Conservation (phyloP, 805 yeast genomes). For the Candida coleopterorum region DNA sequence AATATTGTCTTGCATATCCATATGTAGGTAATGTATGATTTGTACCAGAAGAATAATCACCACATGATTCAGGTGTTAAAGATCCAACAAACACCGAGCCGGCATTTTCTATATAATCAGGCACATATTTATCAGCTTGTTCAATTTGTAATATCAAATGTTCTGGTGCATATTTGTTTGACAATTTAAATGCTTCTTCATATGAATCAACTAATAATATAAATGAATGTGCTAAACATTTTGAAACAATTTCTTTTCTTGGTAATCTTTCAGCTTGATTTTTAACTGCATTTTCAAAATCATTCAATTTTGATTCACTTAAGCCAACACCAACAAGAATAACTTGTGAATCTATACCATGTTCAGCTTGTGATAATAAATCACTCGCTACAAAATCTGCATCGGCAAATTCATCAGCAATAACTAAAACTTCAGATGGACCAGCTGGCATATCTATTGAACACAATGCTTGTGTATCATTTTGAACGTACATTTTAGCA, state of each 20-base stretch:
- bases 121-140: conserved; percentile 69
- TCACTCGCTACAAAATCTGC: conserved; percentile 98
- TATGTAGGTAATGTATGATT: conserved; percentile 98
- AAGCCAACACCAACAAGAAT: conserved; percentile 80
- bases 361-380: conserved; percentile 96
- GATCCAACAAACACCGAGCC: conserved; percentile 97
- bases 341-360: conserved; percentile 97
- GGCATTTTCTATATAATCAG: conserved; percentile 75
- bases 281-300: conserved; percentile 78
- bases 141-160: conserved; percentile 90
- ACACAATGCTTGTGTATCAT: conserved; percentile 91
- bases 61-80: conserved; percentile 95
- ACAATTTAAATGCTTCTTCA: conserved; percentile 80
- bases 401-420: conserved; percentile 84
- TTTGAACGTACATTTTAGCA: conserved; percentile 96
- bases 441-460: conserved; percentile 99
- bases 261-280: conserved; percentile 81
- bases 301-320: conserved; percentile 52
- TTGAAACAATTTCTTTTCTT: conserved; percentile 87
- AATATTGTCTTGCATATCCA: conserved; percentile 96
- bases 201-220: conserved; percentile 64
- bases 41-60: conserved; percentile 97
- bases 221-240: conserved; percentile 88
- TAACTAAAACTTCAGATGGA: conserved; percentile 95
- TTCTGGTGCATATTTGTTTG: conserved; percentile 95